A percentile compares a stretch with the other conserved stretches of the same genome.
phyloP scores from a whole-genome alignment of 1,284 basidiomycete species.

The Leccinum fallax region DNA sequence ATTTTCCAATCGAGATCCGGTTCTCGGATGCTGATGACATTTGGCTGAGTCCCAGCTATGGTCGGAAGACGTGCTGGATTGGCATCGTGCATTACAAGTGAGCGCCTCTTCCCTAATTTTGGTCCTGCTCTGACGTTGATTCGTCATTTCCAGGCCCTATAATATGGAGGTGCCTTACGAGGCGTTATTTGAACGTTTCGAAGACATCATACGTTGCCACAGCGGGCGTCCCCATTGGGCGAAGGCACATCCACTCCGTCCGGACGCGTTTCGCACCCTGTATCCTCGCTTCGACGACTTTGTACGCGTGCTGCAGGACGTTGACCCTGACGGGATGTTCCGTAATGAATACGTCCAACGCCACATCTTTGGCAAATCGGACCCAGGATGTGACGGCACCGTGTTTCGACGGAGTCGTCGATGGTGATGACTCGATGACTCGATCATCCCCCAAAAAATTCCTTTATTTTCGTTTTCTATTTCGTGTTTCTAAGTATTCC shows the following conservation, averaged over 20 bases:
- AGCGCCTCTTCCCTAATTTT: conserved; percentile 32
- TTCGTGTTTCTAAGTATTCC: not conserved
- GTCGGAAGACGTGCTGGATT: conserved; percentile 86
- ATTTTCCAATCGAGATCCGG: conserved; percentile 94
- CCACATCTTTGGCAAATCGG: conserved; percentile 64
- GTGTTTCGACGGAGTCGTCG: conserved; percentile 51
- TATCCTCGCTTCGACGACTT: conserved; percentile 91
- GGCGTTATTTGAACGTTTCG: conserved; percentile 80
- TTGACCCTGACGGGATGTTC: conserved; percentile 85
- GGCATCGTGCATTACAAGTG: conserved; percentile 96
- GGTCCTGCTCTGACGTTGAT: not conserved
- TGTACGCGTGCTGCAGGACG: conserved; percentile 62
- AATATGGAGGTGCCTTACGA: conserved; percentile 88
- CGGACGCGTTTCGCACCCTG: conserved; percentile 62
- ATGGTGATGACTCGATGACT: conserved; percentile 5
- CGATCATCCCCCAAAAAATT: not conserved
- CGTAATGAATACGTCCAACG: conserved; percentile 78
- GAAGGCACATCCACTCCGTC: conserved; percentile 83
- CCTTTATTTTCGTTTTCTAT: not conserved
- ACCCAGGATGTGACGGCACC: conserved; percentile 47
- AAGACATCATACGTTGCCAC: conserved; percentile 72
- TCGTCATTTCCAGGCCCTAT: conserved; percentile 71
- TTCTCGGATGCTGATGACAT: conserved; percentile 91
- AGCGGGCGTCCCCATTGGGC: conserved; percentile 96
- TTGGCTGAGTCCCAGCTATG: conserved; percentile 89